Base-by-base conservation (phyloP, 805 yeast species). In the Wilhelminamyces savonicus region DNA sequence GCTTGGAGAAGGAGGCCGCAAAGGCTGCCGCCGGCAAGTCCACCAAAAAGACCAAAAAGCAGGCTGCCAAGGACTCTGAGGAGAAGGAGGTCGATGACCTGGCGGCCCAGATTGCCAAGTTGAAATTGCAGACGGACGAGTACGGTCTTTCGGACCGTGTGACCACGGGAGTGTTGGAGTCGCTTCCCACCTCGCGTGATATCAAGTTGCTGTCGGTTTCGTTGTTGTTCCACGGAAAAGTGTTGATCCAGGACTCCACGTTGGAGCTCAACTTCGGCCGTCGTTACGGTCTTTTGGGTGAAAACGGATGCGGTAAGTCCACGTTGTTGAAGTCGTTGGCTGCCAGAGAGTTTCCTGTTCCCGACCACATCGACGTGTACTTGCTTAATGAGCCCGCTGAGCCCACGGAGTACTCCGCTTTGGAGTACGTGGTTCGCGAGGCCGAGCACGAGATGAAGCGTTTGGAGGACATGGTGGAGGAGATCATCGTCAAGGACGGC, bases 291-390 rank as follows among this genome's bases (percentile, higher is more conserved):
- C 72, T 92, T 39, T 73, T 92, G 54, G 98, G 98, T 53, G 97
- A 88, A 64, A 92, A 92, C 62, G 98, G 98, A 44, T 92, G 97
- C 69, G 98, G 98, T 69, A 92, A 92, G 66, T 87, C 97, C 27
- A 92, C 98, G 15, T 79, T 92, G 50, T 68, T 92, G 57, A 85
- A 85, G 62, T 82, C 97, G 23, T 62, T 92, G 48, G 97, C 97
- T 35, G 94, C 95, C 30, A 78, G 95, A 60, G 98, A 92, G 65
- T 92, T 73, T 65, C 98, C 98, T 35, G 73, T 90, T 46, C 97
- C 98, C 25, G 92, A 81, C 43, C 74, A 70, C 43, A 85, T 92
- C 46, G 98, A 92, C 67, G 73, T 92, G 36, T 92, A 92, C 54
- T 68, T 92, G 45, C 73, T 92, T 62, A 92, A 92, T 62, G 98